These are phyloP conservation scores for Septoria petroselini DNA, from an alignment of 2,329 filamentous ascomycete species.

Conservation along the genomic window DNA sequence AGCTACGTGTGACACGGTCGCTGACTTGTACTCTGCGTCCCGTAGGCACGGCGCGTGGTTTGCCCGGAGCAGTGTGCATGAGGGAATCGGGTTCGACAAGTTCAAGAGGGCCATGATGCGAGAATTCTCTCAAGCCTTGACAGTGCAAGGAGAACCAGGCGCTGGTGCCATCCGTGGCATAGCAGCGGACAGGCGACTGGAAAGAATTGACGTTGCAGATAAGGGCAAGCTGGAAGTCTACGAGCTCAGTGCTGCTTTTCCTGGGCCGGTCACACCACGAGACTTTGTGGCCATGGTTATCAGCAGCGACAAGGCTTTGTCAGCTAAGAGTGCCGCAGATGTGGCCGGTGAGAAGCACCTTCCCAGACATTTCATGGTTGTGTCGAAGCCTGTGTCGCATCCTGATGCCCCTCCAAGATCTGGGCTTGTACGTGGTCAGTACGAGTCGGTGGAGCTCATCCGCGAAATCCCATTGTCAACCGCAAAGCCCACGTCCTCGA, in stretches of 20 bases:
- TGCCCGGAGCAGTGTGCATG: constrained; percentile 76
- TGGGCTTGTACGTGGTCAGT: constrained; percentile 78
- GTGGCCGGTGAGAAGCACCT: constrained; percentile 37
- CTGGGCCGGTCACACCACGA: constrained; percentile 79
- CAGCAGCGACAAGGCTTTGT: constrained; percentile 57
- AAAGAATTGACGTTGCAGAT: constrained; percentile 58
- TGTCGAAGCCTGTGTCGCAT: constrained; percentile 81
- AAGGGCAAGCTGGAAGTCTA: constrained; percentile 70
- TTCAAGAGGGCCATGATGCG: constrained; percentile 73
- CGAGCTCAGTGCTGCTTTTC: constrained; percentile 83
- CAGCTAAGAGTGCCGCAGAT: constrained; percentile 43
- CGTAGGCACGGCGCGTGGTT: constrained; percentile 76
- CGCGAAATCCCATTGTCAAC: constrained; percentile 66
- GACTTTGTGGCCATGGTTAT: constrained; percentile 82
- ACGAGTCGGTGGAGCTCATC: constrained; percentile 90
- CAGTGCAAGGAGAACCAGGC: constrained; percentile 65
- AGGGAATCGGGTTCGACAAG: constrained; percentile 69
- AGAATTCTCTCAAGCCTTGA: constrained; percentile 77
- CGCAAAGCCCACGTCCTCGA: constrained; percentile 39
- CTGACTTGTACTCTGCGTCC: too few relatives aligned
- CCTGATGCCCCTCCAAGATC: constrained; percentile 65
- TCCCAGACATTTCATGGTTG: constrained; percentile 74
- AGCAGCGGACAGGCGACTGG: constrained; percentile 72
- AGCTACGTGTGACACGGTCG: too few relatives aligned
- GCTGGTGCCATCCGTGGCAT: constrained; percentile 78